A percentile compares a stretch with the other conserved stretches of the same genome.
Conservation (phyloP, 805 yeast genomes). For the Sugiyamaella boreocaroliniensis region DNA sequence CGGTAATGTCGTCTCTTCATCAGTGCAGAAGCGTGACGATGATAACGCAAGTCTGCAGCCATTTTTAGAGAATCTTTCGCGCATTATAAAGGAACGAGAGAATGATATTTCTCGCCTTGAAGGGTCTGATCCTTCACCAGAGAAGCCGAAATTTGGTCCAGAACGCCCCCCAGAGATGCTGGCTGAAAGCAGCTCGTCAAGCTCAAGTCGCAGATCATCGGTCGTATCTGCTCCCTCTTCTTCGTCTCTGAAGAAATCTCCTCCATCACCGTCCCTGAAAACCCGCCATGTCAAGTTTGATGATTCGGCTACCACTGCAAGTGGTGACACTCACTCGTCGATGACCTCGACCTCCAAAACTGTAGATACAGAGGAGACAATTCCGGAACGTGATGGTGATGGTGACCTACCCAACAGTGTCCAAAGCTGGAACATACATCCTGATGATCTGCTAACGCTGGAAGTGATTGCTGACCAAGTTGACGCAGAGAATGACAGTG, state of each 20-base stretch:
- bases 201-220: not conserved
- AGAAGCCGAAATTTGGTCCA: constrained; percentile 8
- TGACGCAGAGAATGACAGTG: constrained; percentile 35
- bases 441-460: constrained; percentile 26
- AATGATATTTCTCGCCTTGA: not conserved
- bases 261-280: not conserved
- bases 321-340: not conserved
- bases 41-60: constrained; percentile 5
- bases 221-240: not conserved
- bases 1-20: constrained; percentile 54
- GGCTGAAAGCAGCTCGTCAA: not conserved
- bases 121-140: not conserved
- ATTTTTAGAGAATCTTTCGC: constrained; percentile 8
- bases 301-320: not conserved
- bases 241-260: not conserved
- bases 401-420: too few species aligned
- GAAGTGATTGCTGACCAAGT: constrained; percentile 21
- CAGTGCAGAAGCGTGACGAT: constrained; percentile 31
- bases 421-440: not conserved
- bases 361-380: not conserved
- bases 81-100: constrained; percentile 8
- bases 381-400: not conserved
- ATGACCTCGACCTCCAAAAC: not conserved
- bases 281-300: not conserved
- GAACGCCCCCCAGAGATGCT: constrained; percentile 5